Base-by-base conservation (phyloP, 805 yeast species). In the Yamadazyma akitaensis region DNA sequence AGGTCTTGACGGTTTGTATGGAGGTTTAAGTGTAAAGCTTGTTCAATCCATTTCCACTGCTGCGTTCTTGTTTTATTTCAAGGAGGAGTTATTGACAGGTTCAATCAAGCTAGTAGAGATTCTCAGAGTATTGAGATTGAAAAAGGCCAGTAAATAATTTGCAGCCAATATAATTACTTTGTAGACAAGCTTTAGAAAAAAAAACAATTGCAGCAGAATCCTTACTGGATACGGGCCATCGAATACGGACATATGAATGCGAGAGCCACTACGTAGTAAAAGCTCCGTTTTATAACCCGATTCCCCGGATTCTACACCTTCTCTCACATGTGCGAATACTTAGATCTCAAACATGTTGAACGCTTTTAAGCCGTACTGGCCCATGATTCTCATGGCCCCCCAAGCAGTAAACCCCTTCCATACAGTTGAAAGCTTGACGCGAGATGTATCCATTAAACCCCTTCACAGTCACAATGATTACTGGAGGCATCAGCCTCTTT, bases 31-130 rank as follows among this genome's bases (percentile, higher is more conserved):
- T 44, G 81, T 90, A 45, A 91, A 91, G 67, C 73, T 92, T 50
- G 65, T 84, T 21, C 98, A 91, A 68, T 81, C 91, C 50, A 89
- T 92, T 40, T 63, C 85, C 48, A 89, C 96, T 34, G 92, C 96
- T 2, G 97, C 96, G 0, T 87, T 91, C 57, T 73, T 91, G 59
- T 91, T 91, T 62, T 87, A 83, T 65, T 89, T 91, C 70, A 91
- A 91, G 68, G 97, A 91, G 65, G 90, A 87, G 64, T 77, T 90
- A 54, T 81, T 85, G 48, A 60, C 72, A 2, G 74, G 84, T 39
- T 79, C 88, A 40, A 72, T 83, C 43, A 67, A 66, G 46, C 51
- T 85, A 43, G 74, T 87, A 48, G 75, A 70, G 44, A 51, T 81
- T 11, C 55, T 76, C 40, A 49, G 55, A 43, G 43, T 65, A 34